Evolutionary conservation across 768 basidiomycete species (phyloP).

Genomic region (Mycena haematopus): DNA sequence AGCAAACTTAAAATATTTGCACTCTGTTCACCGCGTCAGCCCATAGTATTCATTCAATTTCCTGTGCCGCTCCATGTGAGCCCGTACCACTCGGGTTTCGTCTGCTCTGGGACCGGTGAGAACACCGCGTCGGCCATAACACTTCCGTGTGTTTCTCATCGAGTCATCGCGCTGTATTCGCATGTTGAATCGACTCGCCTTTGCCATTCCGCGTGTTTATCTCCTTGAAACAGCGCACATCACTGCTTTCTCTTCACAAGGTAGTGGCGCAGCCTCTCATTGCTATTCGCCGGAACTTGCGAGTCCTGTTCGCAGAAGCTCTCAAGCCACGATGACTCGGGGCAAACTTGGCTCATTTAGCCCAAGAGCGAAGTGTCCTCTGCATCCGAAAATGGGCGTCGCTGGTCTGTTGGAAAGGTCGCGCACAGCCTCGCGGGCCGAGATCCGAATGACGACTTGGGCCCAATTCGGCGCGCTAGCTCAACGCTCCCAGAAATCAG

Average conservation of each 20-base stretch:
- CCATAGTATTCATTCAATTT: conserved; percentile 1
- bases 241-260: conserved; percentile 6
- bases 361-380: not conserved
- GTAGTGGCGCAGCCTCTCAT: conserved; percentile 9
- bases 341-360: not conserved
- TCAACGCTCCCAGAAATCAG: not conserved
- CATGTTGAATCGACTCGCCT: conserved; percentile 9
- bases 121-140: conserved; percentile 5
- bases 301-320: conserved; percentile 9
- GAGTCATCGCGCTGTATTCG: conserved; percentile 12
- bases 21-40: not conserved
- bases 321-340: not conserved
- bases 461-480: not conserved
- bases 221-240: conserved; percentile 2
- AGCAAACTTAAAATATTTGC: conserved; percentile 2
- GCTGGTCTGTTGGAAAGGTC: conserved; percentile 23
- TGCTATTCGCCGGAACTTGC: conserved; percentile 22
- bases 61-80: not conserved
- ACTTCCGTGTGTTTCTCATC: conserved; percentile 6
- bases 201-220: conserved; percentile 18
- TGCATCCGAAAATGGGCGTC: conserved; percentile 8
- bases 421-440: conserved; percentile 1
- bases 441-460: not conserved
- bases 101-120: not conserved
- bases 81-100: conserved; percentile 7